Base-by-base conservation (phyloP, 2,329 filamentous ascomycete genomes). In the Pyrenochaeta sp. region DNA sequence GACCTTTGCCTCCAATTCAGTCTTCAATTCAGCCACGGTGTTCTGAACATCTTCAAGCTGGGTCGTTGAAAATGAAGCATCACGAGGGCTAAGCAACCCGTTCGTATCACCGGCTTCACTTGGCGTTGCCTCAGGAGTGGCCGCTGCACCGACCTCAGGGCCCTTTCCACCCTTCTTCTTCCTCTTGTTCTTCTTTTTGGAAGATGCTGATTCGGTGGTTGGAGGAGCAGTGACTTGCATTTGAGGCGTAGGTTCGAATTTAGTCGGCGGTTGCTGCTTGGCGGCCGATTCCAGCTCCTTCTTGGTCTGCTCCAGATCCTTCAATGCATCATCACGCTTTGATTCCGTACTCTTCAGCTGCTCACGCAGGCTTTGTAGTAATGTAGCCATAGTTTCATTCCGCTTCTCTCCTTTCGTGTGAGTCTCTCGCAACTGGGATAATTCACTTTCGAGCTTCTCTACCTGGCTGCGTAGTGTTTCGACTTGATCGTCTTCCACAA, bases 121-220 rank as follows among this genome's bases (percentile, higher is more conserved):
- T 7, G 63, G 65, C 11, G 64, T 61, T 18, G 67, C 54, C 14
- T 74, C 68, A 6, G 65, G 53, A 8, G 69, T 60, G 13, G 61
- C 59, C 13, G 76, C 71, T 6, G 71, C 68, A 7, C 41, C 31
- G 3, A 55, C 69, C 7, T 62, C 61, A 5, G 46, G 34, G 17
- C 42, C 55, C 52, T 81, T 83, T 21, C 79, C 82, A 13, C 82
- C 84, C 76, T 92, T 93, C 72, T 86, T 88, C 81, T 95, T 96
- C 77, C 93, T 96, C 68, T 89, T 77, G 55, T 91, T 95, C 71
- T 89, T 95, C 69, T 90, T 95, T 74, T 91, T 93, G 46, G 74
- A 74, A 8, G 76, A 70, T 10, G 63, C 71, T 10, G 72, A 65
- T 3, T 67, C 63, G 11, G 56, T 60, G 8, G 59, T 36, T 20